Evolutionary conservation across 371 early-diverging fungal species (phyloP).

Genomic region (Rhizomucor miehei): DNA sequence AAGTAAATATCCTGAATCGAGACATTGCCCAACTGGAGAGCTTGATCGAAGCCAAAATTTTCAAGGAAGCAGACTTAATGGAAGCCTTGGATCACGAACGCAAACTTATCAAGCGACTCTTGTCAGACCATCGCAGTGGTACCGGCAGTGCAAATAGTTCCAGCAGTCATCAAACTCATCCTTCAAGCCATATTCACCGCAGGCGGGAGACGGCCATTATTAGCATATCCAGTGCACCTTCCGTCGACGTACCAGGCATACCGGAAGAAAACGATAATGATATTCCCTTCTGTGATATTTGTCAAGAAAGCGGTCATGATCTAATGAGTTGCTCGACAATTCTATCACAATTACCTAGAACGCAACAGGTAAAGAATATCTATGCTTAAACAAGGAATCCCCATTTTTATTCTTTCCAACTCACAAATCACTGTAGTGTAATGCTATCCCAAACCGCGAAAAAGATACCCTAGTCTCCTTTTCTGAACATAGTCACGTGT

Average conservation of each 20-base stretch:
- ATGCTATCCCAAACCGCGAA: too few species aligned
- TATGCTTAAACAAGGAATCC: too few species aligned
- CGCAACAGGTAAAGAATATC: too few species aligned
- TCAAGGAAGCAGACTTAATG: conserved; percentile 61
- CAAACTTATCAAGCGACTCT: conserved; percentile 36
- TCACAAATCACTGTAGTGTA: too few species aligned
- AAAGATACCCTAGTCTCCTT: too few species aligned
- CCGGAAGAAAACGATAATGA: not conserved
- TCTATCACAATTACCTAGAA: not conserved
- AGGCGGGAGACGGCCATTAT: not conserved
- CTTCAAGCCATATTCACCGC: not conserved
- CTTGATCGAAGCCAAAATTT: conserved; percentile 65
- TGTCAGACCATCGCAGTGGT: conserved; percentile 29
- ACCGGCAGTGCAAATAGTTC: not conserved
- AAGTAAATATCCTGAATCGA: conserved; percentile 49
- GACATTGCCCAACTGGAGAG: conserved; percentile 59
- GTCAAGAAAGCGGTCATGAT: not conserved
- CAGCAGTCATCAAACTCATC: not conserved
- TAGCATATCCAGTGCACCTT: not conserved
- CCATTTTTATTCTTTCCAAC: too few species aligned
- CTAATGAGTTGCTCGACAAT: not conserved
- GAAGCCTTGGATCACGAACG: conserved; percentile 45
- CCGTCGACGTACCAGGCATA: not conserved
- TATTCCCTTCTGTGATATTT: not conserved
- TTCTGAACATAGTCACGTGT: too few species aligned